These are phyloP conservation scores for Zangia roseola DNA, from an alignment of 768 basidiomycete species.

Conservation along the genomic window DNA sequence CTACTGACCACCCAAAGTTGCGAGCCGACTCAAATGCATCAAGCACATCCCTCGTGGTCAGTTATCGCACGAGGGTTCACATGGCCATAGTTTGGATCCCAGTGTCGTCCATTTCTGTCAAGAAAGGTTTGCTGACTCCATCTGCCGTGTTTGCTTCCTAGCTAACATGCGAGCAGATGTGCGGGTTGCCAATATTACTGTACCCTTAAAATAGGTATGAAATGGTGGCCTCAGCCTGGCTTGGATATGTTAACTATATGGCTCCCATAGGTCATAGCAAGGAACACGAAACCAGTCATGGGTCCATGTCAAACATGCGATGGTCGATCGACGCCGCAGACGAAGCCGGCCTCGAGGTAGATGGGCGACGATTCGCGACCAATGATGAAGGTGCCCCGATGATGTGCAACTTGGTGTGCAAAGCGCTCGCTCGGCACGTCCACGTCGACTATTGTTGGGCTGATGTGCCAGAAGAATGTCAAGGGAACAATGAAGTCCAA, in stretches of 20 bases:
- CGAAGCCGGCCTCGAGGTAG: slow-evolving; percentile 46
- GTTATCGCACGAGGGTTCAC: slow-evolving; percentile 44
- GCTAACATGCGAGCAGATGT: slow-evolving; percentile 38
- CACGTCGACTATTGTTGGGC: slow-evolving; percentile 58
- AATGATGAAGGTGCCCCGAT: slow-evolving; percentile 59
- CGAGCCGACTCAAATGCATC: slow-evolving; percentile 51
- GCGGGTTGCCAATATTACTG: slow-evolving; percentile 57
- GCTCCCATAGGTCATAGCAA: slow-evolving; percentile 48
- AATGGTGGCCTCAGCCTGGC: background rate
- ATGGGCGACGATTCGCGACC: slow-evolving; percentile 50
- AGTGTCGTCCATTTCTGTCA: slow-evolving; percentile 53
- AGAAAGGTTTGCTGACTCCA: slow-evolving; percentile 33
- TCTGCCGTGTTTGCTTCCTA: background rate
- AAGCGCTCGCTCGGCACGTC: slow-evolving; percentile 49
- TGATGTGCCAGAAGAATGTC: slow-evolving; percentile 33
- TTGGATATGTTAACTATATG: background rate
- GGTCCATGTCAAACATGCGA: slow-evolving; percentile 54
- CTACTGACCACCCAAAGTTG: slow-evolving; percentile 30
- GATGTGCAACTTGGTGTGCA: slow-evolving; percentile 58
- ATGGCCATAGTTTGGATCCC: slow-evolving; percentile 45
- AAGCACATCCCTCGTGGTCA: slow-evolving; percentile 44
- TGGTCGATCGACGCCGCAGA: slow-evolving; percentile 57
- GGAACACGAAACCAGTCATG: slow-evolving; percentile 60
- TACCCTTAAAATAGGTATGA: slow-evolving; percentile 49
- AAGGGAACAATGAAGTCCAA: slow-evolving; percentile 39